Base-by-base conservation (phyloP, 768 basidiomycete species). In the Dioszegia crocea region DNA sequence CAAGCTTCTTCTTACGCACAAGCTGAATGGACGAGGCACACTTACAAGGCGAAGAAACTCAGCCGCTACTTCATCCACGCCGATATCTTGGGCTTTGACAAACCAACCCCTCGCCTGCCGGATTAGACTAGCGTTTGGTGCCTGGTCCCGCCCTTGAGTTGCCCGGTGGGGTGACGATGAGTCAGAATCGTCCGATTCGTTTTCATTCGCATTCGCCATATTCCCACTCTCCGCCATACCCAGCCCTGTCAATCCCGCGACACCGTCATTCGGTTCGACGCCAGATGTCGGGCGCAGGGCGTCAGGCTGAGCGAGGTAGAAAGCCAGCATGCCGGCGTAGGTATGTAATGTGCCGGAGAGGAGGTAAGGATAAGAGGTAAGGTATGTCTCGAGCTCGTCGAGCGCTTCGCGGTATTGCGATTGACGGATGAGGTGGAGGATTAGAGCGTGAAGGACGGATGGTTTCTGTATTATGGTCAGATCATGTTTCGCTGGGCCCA, bases 311-410 rank as follows among this genome's bases (percentile, higher is more conserved):
- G 78, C 74, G 26, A 78, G 63, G 49, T 73, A 79, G 60, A 91
- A 78, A 26, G 81, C 83, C 12, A 89, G 78, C 52, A 93, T 77
- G 1, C 89, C 91, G 2, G 91, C 90, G 62, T 93, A 92, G 16
- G 85, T 80, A 67, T 94, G 89, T 27, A 94, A 79, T 6, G 85
- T 78, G 1, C 87, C 82, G 63, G 89, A 88, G 64, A 90, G 87
- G 70, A 86, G 86, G 78, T 86, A 94, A 1, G 92, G 92, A 72
- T 88, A 87, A 2, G 89, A 87, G 1, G 90, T 88, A 4, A 94
- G 81, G 73, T 89, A 93, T 24, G 92, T 81, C 71, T 92, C 89
- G 12, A 94, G 78, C 71, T 96, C 89, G 60, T 90, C 87, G 55
- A 91, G 78, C 1, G 91, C 92, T 53, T 86, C 84, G 56, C 81